A percentile compares a stretch with the other conserved stretches of the same genome.
Conservation (phyloP, 306 rosid species). For the Sesbania bispinosa region DNA sequence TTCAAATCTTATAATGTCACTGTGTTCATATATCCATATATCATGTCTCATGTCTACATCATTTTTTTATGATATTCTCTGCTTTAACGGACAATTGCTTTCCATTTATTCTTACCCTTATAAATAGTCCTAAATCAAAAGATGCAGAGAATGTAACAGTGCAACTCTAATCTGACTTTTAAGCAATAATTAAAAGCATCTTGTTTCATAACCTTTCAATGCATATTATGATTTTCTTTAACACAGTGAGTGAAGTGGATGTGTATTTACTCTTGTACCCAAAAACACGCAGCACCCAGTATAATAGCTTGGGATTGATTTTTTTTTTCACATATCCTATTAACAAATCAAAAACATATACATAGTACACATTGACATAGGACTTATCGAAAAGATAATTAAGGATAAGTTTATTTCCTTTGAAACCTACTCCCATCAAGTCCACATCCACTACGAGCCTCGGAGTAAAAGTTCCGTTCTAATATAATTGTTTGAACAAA, state of each 20-base stretch:
- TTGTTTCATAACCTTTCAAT: too few species aligned
- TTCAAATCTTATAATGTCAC: neutral
- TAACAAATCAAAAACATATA: neutral
- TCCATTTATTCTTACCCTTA: neutral
- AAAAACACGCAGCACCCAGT: too few species aligned
- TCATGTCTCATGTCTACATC: neutral
- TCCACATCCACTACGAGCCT: too few species aligned
- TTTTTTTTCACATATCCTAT: neutral
- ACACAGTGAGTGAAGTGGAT: too few species aligned
- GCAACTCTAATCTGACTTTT: too few species aligned
- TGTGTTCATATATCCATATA: neutral
- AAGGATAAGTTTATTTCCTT: neutral
- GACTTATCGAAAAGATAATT: neutral
- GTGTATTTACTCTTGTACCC: too few species aligned
- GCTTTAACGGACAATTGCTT: neutral
- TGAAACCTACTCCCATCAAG: conserved; percentile 11
- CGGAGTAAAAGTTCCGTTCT: conserved; percentile 4
- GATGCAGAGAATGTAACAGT: conserved; percentile 4
- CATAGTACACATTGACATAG: neutral
- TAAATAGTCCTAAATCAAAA: neutral
- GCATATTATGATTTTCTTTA: too few species aligned
- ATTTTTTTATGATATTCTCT: neutral
- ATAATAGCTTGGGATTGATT: too few species aligned
- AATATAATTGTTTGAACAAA: neutral
- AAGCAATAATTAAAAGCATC: too few species aligned